phyloP scores from a whole-genome alignment of 805 yeast genomes.

The Sugiyamaella qingdaonensis region DNA sequence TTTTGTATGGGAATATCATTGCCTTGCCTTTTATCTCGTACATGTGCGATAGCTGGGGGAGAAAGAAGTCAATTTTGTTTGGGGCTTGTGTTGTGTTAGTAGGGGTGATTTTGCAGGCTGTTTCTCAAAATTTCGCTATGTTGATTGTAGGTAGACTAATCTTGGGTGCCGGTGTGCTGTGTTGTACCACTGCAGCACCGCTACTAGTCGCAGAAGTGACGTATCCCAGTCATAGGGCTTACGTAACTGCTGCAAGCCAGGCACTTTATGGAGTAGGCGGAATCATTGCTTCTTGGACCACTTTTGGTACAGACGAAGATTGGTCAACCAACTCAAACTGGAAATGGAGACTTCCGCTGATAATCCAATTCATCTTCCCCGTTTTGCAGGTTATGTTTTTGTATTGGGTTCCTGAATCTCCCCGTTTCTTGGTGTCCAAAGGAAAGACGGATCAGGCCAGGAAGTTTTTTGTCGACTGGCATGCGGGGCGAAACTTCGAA shows the following conservation, averaged over 20 bases:
- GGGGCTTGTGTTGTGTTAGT: constrained; percentile 53
- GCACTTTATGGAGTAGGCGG: constrained; percentile 69
- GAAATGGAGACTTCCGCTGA: constrained; percentile 2
- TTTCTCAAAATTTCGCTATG: constrained; percentile 48
- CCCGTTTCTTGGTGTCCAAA: constrained; percentile 11
- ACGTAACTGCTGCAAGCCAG: constrained; percentile 57
- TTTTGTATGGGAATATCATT: constrained; percentile 56
- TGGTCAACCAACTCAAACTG: constrained; percentile 1
- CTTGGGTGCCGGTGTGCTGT: constrained; percentile 69
- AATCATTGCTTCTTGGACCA: constrained; percentile 71
- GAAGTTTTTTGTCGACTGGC: constrained; percentile 32
- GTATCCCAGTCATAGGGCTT: constrained; percentile 58
- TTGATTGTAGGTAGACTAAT: constrained; percentile 66
- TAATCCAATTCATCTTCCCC: constrained; percentile 3
- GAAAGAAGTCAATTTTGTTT: constrained; percentile 53
- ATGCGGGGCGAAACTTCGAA: constrained; percentile 16
- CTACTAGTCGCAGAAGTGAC: constrained; percentile 77
- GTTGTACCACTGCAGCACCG: constrained; percentile 76
- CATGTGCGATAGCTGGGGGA: constrained; percentile 57
- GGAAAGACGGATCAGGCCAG: constrained; percentile 42
- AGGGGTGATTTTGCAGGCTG: constrained; percentile 52
- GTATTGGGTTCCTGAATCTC: constrained; percentile 8
- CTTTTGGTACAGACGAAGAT: constrained; percentile 56
- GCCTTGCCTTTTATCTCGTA: constrained; percentile 60
- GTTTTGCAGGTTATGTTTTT: not conserved